Base-by-base conservation (phyloP, 1,139 yeast species). In the Meyerozyma elateridarum region DNA sequence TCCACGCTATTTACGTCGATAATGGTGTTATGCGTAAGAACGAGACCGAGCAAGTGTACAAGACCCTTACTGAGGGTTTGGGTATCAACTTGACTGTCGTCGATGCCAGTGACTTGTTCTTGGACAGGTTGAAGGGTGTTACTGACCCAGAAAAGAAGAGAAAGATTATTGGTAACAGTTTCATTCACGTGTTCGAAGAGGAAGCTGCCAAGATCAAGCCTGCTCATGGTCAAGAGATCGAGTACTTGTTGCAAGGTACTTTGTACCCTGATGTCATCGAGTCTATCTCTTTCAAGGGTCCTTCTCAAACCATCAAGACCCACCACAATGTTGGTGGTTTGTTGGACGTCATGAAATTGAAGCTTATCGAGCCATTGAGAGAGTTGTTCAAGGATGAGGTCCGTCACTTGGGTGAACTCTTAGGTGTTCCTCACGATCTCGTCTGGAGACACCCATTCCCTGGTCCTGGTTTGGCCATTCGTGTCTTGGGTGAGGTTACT, bases 371-470 rank as follows among this genome's bases (percentile, higher is more conserved):
- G 72, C 99, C 99, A 37, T 76, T 91, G 59, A 83, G 99, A 65
- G 99, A 91, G 71, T 76, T 91, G 52, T 91, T 93, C 76, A 91
- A 91, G 70, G 99, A 91, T 59, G 99, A 91, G 72, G 98, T 91
- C 38, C 89, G 99, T 66, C 85, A 80, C 52, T 73, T 91, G 51
- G 99, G 99, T 62, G 87, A 87, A 66, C 68, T 93, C 36, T 70
- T 91, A 69, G 96, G 96, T 34, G 93, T 91, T 51, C 94, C 97
- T 29, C 93, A 87, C 55, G 98, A 91, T 50, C 76, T 91, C 51
- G 97, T 91, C 46, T 89, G 98, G 97, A 85, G 99, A 75, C 99
- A 91, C 59, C 99, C 99, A 38, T 91, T 91, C 95, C 99, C 99
- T 53, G 99, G 99, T 57, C 99, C 99, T 59, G 99, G 99, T 70